Percentiles rank a stretch among this genome's conserved stretches.
Evolutionary conservation across 2,329 filamentous ascomycete species (phyloP).

Genomic region (Myriosclerotinia scirpicola): DNA sequence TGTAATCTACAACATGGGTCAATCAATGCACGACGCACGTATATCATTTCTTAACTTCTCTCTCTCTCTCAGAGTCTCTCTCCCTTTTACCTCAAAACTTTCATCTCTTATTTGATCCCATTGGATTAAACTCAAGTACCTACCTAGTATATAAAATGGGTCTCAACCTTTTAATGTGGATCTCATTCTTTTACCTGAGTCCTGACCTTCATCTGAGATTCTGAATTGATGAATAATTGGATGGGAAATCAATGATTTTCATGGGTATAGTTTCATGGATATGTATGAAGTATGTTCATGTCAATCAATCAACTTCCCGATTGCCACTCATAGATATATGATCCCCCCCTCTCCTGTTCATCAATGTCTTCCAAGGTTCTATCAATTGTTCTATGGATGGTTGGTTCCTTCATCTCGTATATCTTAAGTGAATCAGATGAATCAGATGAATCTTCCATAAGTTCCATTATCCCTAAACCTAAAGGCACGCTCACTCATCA

Average conservation of each 20-base stretch:
- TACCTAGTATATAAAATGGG: constrained; percentile 3
- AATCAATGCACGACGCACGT: too few relatives aligned
- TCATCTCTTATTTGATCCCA: not conserved
- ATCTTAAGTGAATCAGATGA: not conserved
- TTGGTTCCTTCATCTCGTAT: not conserved
- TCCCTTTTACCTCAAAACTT: not conserved
- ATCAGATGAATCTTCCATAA: not conserved
- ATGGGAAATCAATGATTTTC: not conserved
- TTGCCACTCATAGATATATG: constrained; percentile 3
- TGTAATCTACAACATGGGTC: too few relatives aligned
- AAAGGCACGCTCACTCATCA: not conserved
- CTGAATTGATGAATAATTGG: not conserved
- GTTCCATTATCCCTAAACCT: not conserved
- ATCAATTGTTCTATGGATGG: not conserved
- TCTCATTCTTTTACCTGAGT: not conserved
- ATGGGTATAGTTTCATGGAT: constrained; percentile 3
- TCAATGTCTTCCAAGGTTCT: not conserved
- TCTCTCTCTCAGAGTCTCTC: too few relatives aligned
- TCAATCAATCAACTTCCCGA: not conserved
- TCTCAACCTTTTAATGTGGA: not conserved
- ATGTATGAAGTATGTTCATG: not conserved
- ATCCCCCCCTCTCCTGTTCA: not conserved
- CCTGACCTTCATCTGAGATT: not conserved
- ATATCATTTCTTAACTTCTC: not conserved
- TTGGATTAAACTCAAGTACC: not conserved